Base-by-base conservation (phyloP, 2,329 filamentous ascomycete genomes). In the Fusarium miscanthi region DNA sequence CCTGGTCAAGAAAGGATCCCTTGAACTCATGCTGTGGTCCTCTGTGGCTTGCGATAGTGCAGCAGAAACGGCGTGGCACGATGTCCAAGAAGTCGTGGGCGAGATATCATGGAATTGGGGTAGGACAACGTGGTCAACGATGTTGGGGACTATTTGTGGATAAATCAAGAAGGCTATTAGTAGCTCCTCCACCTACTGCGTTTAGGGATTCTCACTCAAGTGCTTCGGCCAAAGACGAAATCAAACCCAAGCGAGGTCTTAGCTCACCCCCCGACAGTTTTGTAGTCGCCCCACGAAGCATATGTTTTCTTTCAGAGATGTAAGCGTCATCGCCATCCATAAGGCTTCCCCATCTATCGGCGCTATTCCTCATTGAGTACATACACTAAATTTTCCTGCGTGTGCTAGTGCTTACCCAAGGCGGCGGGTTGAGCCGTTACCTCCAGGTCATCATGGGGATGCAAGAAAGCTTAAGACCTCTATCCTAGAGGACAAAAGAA, bases 141-240 rank as follows among this genome's bases (percentile, higher is more conserved):
- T 66, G 30, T 16, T 66, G 2, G 63, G 63, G 4, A 66, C 63
- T 10, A 30, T 66, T 4, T 66, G 61, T 13, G 61, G 61, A 27
- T 59, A 27, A 38, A 8, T 6, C 6, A 46, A 37, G 5, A 41
- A n/a, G 40, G 6, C 17, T 19, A 19, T 9, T 14, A 6, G 17
- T 5, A 45, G 19, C 19, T 37, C 9, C 17, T 37, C 17, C 17
- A 11, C 17, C 35, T 19, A 37, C 17, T 19, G 35, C 17, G 9
- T 19, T 37, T 37, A 9, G 17, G 17, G 4, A 19, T 37, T 37
- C 5, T 19, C 35, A 17, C 16, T 16, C 9, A 21, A 53, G 21
- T 11, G 6, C 12, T n/a, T 30, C 4, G 9, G 9, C 19, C 5
- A 14, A 6, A 17, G 16, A 19, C 16, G 31, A 25, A 14, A 51